A percentile compares a stretch with the other conserved stretches of the same genome.
These are phyloP conservation scores for Aschersonia sp. DNA, from an alignment of 2,329 filamentous ascomycete species.

Conservation along the genomic window DNA sequence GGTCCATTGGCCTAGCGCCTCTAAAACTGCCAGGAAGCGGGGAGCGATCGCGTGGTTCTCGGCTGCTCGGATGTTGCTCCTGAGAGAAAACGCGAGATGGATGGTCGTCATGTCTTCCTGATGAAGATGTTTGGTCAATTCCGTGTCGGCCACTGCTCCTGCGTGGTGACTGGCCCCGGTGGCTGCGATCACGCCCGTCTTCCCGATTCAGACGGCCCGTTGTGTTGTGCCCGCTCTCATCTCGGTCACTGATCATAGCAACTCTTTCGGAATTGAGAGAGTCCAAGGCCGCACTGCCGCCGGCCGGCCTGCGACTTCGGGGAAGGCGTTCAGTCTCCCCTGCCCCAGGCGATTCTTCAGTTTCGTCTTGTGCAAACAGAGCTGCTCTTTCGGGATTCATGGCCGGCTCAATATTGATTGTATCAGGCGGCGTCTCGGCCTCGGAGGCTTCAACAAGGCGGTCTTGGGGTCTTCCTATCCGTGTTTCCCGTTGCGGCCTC, in stretches of 20 bases:
- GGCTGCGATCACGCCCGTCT: constrained; percentile 26
- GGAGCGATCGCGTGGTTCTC: constrained; percentile 18
- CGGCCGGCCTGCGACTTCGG: constrained; percentile 13
- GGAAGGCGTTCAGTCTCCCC: constrained; percentile 15
- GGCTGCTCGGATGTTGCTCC: constrained; percentile 15
- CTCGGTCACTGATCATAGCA: constrained; percentile 25
- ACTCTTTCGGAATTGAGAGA: constrained; percentile 34
- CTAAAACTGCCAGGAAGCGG: constrained; percentile 14
- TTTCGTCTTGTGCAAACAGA: constrained; percentile 24
- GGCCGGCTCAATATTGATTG: constrained; percentile 25
- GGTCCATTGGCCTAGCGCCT: constrained; percentile 23
- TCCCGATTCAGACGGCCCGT: constrained; percentile 25
- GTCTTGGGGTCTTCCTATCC: constrained; percentile 12
- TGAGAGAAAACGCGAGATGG: constrained; percentile 24
- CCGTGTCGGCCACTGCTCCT: constrained; percentile 17
- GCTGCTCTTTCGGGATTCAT: constrained; percentile 43
- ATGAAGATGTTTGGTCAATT: constrained; percentile 14
- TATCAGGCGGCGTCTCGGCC: constrained; percentile 9
- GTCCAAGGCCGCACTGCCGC: constrained; percentile 15
- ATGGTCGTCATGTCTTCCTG: constrained; percentile 30
- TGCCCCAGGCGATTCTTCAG: constrained; percentile 11
- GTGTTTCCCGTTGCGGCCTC: constrained; percentile 16
- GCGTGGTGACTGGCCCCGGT: constrained; percentile 34
- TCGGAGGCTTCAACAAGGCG: constrained; percentile 15
- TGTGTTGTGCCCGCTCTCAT: constrained; percentile 14